Evolutionary conservation across 257 asterid genomes (phyloP), one percentile per base, ranked within the genome.

Genomic region (Gardenia jasminoides): DNA sequence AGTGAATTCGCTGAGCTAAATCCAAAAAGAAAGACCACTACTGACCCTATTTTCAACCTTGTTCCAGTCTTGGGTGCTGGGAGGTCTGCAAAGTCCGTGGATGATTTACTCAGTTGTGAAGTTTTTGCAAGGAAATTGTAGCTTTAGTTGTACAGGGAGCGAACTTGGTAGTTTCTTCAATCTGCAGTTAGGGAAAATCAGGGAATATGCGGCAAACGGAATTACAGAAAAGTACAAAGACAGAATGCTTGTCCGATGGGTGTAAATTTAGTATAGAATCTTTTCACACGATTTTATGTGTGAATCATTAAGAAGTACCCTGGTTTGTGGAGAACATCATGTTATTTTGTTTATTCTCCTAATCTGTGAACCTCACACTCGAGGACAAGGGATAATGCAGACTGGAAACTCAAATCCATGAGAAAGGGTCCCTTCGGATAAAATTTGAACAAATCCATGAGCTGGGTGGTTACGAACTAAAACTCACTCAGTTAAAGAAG

Each of bases 11-110:
- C 84, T 59, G 85, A 84, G 78, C 79, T 84, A 79, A 88, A 92
- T 83, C 59, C 61, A 28, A 78, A 89, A 82, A 64, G 81, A 20
- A 86, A 77, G 7, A 71, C 48, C 8, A 76, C 78, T 73, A 79
- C 74, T 39, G 86, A 74, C 73, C 91, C 91, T 10, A 50, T 87
- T 2, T 93, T 93, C 84, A 92, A 86, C 87, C 80, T 95, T 54
- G 87, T 95, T 78, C 98, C 98, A 6, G 94, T 92, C 68, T 76
- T 91, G 84, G 96, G 93, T 61, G 88, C 94, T 50, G 99, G 99
- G 77, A 83, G 76, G 67, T 89, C 89, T 12, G 91, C 94, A 1
- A 75, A 84, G 46, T 83, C 86, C 82, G 77, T 89, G 87, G 88
- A 89, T 72, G 91, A 89, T 72, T 78, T 93, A 72, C 84, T 93